phyloP scores from a whole-genome alignment of 208 protist species.

The Wallacemonas rigidus region DNA sequence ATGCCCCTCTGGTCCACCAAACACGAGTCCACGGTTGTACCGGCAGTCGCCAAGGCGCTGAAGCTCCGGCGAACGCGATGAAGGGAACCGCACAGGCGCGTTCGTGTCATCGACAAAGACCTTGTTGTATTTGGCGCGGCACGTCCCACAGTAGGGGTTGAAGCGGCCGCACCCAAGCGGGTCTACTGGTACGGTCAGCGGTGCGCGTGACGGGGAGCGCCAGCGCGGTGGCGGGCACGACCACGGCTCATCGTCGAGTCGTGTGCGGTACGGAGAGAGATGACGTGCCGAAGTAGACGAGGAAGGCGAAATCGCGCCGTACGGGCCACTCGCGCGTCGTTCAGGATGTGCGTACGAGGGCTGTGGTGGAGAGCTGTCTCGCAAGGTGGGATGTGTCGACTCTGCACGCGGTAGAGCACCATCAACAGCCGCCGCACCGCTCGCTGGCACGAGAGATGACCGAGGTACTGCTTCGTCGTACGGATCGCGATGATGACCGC shows the following conservation, averaged over 20 bases:
- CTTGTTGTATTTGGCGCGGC: slow-evolving; percentile 70
- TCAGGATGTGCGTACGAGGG: no score
- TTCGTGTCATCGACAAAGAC: slow-evolving; percentile 63
- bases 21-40: slow-evolving; percentile 44
- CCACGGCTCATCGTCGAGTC: neutral
- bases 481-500: no score
- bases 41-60: slow-evolving; percentile 42
- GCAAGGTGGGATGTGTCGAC: no score
- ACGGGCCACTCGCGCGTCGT: neutral
- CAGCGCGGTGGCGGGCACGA: neutral
- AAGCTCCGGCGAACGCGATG: slow-evolving; percentile 29
- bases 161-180: slow-evolving; percentile 69
- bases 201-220: neutral
- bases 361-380: no score
- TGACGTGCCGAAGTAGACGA: neutral
- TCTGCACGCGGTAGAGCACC: neutral
- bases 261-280: neutral
- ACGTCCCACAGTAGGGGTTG: slow-evolving; percentile 85
- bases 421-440: neutral
- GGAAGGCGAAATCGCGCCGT: neutral
- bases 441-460: no score
- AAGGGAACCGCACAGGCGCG: slow-evolving; percentile 48
- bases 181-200: slow-evolving; percentile 7
- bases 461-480: no score
- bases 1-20: slow-evolving; percentile 19